These are phyloP conservation scores for Cephalotrichum gorgonifer DNA, from an alignment of 2,329 filamentous ascomycete species.

Conservation along the genomic window DNA sequence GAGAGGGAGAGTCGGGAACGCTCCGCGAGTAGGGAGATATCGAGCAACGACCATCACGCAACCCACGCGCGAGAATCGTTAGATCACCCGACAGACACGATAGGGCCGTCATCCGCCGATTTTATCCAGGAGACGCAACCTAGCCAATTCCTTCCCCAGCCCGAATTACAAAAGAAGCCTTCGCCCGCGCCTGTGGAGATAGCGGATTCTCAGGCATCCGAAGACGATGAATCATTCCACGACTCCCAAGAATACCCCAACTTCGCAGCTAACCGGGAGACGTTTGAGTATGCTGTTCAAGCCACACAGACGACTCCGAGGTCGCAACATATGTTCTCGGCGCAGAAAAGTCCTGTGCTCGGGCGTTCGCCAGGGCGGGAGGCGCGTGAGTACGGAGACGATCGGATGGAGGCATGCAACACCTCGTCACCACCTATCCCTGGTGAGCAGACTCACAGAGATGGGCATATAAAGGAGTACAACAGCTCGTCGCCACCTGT, in stretches of 20 bases:
- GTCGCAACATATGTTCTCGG: not conserved
- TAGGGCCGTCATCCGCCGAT: not conserved
- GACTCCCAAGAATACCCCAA: slow-evolving; percentile 1
- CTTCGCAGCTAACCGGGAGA: not conserved
- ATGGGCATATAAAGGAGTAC: too few species aligned
- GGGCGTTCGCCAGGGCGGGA: not conserved
- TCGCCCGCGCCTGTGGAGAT: not conserved
- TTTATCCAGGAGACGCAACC: not conserved
- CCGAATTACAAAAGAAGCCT: not conserved
- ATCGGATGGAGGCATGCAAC: too few species aligned
- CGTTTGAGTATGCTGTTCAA: not conserved
- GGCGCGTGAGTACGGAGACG: not conserved
- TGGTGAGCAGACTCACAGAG: too few species aligned
- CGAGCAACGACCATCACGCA: too few species aligned
- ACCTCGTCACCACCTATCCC: too few species aligned
- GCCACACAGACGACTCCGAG: not conserved
- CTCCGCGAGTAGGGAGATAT: too few species aligned
- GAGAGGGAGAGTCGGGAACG: too few species aligned
- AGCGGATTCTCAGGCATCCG: not conserved
- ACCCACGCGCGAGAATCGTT: too few species aligned
- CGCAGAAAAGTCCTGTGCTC: not conserved
- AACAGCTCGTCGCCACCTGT: not conserved
- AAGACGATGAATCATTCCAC: not conserved
- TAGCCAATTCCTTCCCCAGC: not conserved
- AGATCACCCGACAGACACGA: not conserved